phyloP scores from a whole-genome alignment of 208 protist genomes.

The Leptomonas pyrrhocoris region DNA sequence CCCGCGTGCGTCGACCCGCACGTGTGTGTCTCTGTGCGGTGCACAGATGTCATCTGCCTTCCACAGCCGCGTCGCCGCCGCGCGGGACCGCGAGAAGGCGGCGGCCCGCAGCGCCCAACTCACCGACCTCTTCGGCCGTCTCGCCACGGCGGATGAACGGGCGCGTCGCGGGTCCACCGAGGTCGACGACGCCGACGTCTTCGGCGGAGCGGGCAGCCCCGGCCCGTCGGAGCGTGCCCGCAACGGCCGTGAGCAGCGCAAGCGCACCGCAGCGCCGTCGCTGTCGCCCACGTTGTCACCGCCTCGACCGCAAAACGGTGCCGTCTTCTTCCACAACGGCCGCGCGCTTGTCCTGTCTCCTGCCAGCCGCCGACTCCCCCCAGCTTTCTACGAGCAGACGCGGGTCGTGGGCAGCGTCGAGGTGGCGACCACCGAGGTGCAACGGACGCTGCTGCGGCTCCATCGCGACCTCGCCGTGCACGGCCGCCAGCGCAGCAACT shows the following conservation, averaged over 20 bases:
- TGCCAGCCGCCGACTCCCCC: conserved; percentile 44
- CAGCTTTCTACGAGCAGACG: conserved; percentile 58
- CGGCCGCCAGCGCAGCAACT: conserved; percentile 7
- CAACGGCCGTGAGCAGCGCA: background rate
- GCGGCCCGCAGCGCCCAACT: conserved; percentile 21
- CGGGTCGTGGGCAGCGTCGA: conserved; percentile 34
- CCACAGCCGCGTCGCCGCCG: background rate
- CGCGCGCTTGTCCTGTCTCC: conserved; percentile 34
- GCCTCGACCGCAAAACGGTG: background rate
- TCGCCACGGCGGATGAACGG: conserved; percentile 9
- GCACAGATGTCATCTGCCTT: background rate
- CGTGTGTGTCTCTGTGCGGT: no score
- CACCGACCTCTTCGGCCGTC: conserved; percentile 15
- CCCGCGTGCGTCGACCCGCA: no score
- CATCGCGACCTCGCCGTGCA: conserved; percentile 28
- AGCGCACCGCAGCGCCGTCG: background rate
- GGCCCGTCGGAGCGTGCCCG: background rate
- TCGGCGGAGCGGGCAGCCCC: background rate
- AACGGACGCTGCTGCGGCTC: conserved; percentile 41
- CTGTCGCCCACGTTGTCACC: background rate
- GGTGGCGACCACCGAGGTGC: conserved; percentile 24
- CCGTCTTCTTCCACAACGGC: conserved; percentile 28
- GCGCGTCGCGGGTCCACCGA: background rate
- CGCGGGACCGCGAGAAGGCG: background rate
- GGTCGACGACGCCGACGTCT: background rate